Evolutionary conservation across 2,329 filamentous ascomycete species (phyloP), one percentile per base, ranked within the genome.

Genomic region (Sporothrix variecibatus): DNA sequence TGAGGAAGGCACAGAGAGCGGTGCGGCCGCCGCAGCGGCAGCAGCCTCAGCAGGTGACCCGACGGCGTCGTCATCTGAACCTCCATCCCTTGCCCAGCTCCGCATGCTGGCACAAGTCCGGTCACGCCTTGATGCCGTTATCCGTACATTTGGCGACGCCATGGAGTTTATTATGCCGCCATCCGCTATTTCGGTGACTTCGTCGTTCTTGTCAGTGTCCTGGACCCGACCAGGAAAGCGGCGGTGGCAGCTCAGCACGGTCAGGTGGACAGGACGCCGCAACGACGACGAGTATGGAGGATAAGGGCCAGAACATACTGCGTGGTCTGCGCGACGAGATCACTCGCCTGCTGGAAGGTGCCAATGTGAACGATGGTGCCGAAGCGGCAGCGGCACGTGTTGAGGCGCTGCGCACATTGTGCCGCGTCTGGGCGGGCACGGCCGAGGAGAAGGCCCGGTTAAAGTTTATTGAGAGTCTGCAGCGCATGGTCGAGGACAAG

Each of bases 151-250:
- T 81, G 95, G 95, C 56, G 92, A 97, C 78, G 95, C 96, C 43
- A 97, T 98, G 93, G 92, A 97, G 78, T 98, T 97, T 87, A 92
- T 94, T 0, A 90, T 98, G 69, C 94, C 95, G 0, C 95, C 95
- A 0, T 97, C 93, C 0, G 94, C 97, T 80, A 84, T 95, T 15
- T 95, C 93, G 0, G 89, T 97, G 73, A 89, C 92, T 64, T 95
- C 94, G 0, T 94, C 93, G 0, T 94, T 98, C 79, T 90, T 98
- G 65, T 97, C 94, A 6, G 94, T 98, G 15, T 97, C 95, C 95
- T 0, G 94, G 93, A 0, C 95, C 95, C 0, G 93, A 95, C 73
- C 88, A 91, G 0, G 91, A 90, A 23, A 87, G 23, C 34, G 8
- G 2, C 6, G 60, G 2, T 3, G 60, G n/a, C 17, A 31, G 5